These are phyloP conservation scores for Diophrys sp. DNA, from an alignment of 73 alveolate genomes.

Conservation along the genomic window DNA sequence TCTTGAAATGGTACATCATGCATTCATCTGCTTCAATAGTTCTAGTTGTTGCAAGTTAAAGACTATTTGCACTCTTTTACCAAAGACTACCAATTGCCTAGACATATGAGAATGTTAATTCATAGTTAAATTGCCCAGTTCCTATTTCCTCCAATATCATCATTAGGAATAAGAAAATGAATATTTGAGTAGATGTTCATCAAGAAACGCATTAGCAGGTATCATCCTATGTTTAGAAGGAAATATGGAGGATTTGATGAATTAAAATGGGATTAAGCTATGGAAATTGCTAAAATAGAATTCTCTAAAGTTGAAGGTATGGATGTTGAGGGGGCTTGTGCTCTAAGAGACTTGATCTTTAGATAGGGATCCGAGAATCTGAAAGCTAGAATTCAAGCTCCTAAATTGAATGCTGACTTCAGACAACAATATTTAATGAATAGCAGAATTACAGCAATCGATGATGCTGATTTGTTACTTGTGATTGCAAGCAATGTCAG, in stretches of 20 bases:
- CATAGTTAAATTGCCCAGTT: neutral
- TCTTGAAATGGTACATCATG: neutral
- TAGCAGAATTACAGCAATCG: slow-evolving; percentile 82
- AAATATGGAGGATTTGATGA: slow-evolving; percentile 70
- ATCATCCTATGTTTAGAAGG: too few species aligned
- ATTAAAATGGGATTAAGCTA: slow-evolving; percentile 83
- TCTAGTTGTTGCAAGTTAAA: neutral
- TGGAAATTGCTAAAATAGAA: slow-evolving; percentile 71
- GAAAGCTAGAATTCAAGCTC: slow-evolving; percentile 66
- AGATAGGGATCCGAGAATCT: slow-evolving; percentile 78
- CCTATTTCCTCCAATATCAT: too few species aligned
- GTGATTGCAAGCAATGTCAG: slow-evolving; percentile 83
- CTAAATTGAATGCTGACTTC: slow-evolving; percentile 70
- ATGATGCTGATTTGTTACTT: slow-evolving; percentile 80
- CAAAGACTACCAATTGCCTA: neutral
- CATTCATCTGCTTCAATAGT: neutral
- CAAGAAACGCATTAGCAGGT: too few species aligned
- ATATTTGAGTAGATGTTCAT: too few species aligned
- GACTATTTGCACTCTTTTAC: neutral
- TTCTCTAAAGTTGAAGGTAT: slow-evolving; percentile 80
- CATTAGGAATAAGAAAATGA: too few species aligned
- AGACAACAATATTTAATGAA: slow-evolving; percentile 82
- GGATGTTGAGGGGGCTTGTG: slow-evolving; percentile 72
- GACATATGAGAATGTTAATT: neutral
- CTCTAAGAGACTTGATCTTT: slow-evolving; percentile 77